A percentile compares a stretch with the other conserved stretches of the same genome.
phyloP scores from a whole-genome alignment of 2,329 filamentous ascomycete genomes.

The Chrysosporium keratinophilum region DNA sequence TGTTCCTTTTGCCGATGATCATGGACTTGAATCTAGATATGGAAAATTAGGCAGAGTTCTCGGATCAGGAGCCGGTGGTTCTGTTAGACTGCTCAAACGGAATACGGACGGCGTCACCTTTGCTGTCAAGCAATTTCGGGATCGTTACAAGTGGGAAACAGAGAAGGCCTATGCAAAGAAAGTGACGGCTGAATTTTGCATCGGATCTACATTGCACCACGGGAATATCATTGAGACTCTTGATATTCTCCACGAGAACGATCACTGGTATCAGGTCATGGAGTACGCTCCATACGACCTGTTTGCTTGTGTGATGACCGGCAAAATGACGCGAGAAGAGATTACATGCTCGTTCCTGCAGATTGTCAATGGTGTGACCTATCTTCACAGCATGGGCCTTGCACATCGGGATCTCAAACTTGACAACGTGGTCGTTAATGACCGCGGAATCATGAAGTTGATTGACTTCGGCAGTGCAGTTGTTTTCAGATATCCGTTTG shows the following conservation, averaged over 20 bases:
- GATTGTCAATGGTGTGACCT: conserved; percentile 87
- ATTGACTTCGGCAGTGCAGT: conserved; percentile 98
- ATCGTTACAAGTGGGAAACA: conserved; percentile 83
- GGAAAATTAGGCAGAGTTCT: conserved; percentile 91
- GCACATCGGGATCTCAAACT: conserved; percentile 92
- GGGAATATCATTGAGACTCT: conserved; percentile 97
- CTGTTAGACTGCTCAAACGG: conserved; percentile 85
- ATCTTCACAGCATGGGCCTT: conserved; percentile 87
- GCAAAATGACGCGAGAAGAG: conserved; percentile 88
- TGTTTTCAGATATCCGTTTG: conserved; percentile 95
- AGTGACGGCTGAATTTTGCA: conserved; percentile 94
- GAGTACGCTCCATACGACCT: conserved; percentile 94
- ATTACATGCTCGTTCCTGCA: conserved; percentile 86
- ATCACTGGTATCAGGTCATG: conserved; percentile 97
- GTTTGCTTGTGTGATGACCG: conserved; percentile 98
- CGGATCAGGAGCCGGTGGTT: conserved; percentile 87
- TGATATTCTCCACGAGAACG: conserved; percentile 89
- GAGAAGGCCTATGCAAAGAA: conserved; percentile 97
- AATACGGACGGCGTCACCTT: conserved; percentile 88
- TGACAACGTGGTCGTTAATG: conserved; percentile 95
- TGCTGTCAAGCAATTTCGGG: conserved; percentile 92
- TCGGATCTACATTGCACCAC: conserved; percentile 91
- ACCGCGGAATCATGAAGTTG: conserved; percentile 96
- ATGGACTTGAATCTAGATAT: conserved; percentile 81
- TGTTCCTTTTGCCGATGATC: conserved; percentile 87